Evolutionary conservation across 495 filamentous ascomycete genomes (phyloP).

Genomic region (Cladorrhinum samala): DNA sequence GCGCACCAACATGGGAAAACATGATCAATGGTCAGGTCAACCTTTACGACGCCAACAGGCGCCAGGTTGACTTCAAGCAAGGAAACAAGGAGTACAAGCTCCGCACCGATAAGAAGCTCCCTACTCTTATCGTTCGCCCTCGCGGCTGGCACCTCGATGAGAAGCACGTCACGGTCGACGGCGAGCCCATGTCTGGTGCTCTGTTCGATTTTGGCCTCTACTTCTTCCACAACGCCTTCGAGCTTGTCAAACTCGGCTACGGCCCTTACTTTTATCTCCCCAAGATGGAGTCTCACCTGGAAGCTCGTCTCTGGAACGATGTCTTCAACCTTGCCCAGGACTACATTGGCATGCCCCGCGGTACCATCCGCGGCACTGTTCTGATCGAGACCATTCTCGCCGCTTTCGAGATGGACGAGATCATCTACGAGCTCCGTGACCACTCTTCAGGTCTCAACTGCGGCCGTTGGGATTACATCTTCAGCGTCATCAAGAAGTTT

Average conservation of each 20-base stretch:
- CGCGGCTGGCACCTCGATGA: constrained; percentile 95
- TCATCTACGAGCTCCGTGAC: constrained; percentile 98
- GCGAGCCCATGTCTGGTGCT: constrained; percentile 86
- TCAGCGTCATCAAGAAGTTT: constrained; percentile 99
- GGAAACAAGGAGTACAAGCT: constrained; percentile 96
- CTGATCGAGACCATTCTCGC: constrained; percentile 97
- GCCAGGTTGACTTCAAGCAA: constrained; percentile 93
- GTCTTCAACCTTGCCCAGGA: constrained; percentile 97
- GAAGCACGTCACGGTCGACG: constrained; percentile 96
- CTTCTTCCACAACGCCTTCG: constrained; percentile 97
- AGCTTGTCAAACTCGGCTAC: constrained; percentile 73
- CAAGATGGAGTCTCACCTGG: constrained; percentile 98
- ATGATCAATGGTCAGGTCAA: constrained; percentile 99
- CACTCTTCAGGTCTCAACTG: constrained; percentile 97
- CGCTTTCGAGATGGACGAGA: constrained; percentile 99
- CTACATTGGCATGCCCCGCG: constrained; percentile 78
- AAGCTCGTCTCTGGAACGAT: constrained; percentile 98
- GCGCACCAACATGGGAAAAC: constrained; percentile 97
- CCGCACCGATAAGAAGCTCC: constrained; percentile 72
- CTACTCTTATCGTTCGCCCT: constrained; percentile 80
- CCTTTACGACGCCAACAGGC: constrained; percentile 92
- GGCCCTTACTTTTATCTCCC: constrained; percentile 99
- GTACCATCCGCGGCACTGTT: constrained; percentile 92
- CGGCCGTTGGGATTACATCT: constrained; percentile 99
- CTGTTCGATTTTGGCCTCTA: constrained; percentile 98